Percentiles rank a stretch among this genome's conserved stretches.
Evolutionary conservation across 2,329 filamentous ascomycete species (phyloP).

Genomic region (Ophiocordyceps polyrhachis-furcata): DNA sequence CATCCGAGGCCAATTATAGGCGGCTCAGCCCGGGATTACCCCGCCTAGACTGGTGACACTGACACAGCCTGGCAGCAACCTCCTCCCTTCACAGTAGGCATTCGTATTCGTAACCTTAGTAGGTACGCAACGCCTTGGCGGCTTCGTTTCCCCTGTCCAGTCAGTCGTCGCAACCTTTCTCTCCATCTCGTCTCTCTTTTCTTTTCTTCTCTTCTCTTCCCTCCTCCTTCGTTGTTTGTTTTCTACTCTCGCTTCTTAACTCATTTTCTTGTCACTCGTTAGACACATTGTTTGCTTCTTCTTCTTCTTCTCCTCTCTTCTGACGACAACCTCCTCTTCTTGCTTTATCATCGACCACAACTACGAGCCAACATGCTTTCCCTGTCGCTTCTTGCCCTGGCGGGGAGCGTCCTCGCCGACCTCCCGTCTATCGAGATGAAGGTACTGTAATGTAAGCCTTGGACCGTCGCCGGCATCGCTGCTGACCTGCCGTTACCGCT

Average conservation of each 20-base stretch:
- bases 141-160: background rate
- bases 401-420: conserved; percentile 22
- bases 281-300: background rate
- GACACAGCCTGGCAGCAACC: no score
- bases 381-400: conserved; percentile 19
- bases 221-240: background rate
- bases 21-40: no score
- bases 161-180: background rate
- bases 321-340: background rate
- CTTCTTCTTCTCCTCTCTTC: background rate
- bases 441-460: conserved; percentile 21
- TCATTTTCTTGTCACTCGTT: conserved; percentile 1
- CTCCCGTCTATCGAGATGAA: conserved; percentile 49
- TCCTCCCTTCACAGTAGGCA: no score
- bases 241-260: background rate
- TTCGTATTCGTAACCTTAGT: no score
- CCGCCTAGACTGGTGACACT: no score
- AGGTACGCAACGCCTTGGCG: background rate
- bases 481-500: conserved; percentile 3
- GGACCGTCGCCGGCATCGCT: background rate
- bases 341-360: background rate
- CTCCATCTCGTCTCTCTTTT: background rate
- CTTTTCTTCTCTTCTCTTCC: background rate
- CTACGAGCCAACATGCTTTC: conserved; percentile 6
- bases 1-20: no score